phyloP scores from a whole-genome alignment of 2,329 filamentous ascomycete species.

The Colletotrichum destructivum region DNA sequence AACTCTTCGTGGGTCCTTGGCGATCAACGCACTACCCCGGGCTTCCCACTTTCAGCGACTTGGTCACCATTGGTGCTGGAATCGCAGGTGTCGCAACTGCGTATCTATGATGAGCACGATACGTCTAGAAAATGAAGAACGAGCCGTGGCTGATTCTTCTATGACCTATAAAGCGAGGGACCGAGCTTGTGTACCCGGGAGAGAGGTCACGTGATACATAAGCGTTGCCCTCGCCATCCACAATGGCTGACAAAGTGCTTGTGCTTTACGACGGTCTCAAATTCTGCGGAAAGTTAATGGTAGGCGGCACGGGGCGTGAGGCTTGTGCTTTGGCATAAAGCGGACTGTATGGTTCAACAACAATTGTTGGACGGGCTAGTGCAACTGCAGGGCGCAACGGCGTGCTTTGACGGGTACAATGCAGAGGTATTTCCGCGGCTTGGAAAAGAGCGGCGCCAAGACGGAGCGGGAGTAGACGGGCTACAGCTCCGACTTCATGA shows the following conservation, averaged over 20 bases:
- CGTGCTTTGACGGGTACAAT: too few relatives aligned
- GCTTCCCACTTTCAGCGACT: slow-evolving; percentile 53
- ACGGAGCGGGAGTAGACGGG: slow-evolving; percentile 59
- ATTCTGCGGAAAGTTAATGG: slow-evolving; percentile 48
- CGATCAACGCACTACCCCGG: slow-evolving; percentile 54
- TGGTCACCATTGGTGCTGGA: slow-evolving; percentile 64
- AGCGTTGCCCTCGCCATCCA: too few relatives aligned
- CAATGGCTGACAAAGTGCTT: too few relatives aligned
- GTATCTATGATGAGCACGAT: slow-evolving; percentile 51
- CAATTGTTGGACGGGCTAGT: too few relatives aligned
- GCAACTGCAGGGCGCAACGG: too few relatives aligned
- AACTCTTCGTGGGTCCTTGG: slow-evolving; percentile 50
- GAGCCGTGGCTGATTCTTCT: too few relatives aligned
- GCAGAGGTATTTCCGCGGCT: too few relatives aligned
- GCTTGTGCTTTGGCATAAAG: slow-evolving; percentile 50
- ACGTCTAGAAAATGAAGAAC: too few relatives aligned
- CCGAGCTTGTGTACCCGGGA: too few relatives aligned
- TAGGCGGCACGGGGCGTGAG: slow-evolving; percentile 59
- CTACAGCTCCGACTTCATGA: slow-evolving; percentile 57
- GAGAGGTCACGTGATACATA: too few relatives aligned
- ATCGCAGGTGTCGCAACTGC: slow-evolving; percentile 60
- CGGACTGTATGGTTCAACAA: background rate
- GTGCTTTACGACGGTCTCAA: too few relatives aligned
- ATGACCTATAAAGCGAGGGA: too few relatives aligned
- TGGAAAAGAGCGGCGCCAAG: slow-evolving; percentile 59